Evolutionary conservation across 2,329 filamentous ascomycete genomes (phyloP), one percentile per base, ranked within the genome.

Genomic region (Pyrenophora teres): DNA sequence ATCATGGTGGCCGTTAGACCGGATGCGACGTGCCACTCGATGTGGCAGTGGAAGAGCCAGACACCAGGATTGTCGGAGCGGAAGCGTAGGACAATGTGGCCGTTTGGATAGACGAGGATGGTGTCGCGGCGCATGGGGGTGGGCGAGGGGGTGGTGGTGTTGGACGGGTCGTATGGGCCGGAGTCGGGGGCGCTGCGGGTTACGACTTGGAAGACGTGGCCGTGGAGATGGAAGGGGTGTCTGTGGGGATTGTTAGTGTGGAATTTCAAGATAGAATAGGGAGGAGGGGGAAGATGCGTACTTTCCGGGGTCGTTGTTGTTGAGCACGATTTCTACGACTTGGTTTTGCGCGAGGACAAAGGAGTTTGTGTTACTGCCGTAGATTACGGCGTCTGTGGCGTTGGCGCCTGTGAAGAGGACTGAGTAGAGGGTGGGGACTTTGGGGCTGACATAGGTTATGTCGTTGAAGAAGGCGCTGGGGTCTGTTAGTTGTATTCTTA

Each of bases 371-470:
- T 84, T 81, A 10, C 78, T 72, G 18, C 83, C 83, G 52, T 82
- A 79, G 19, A 77, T 72, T 12, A 59, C 54, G 12, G 72, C 67
- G 49, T 79, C 74, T 3, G 73, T 74, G 2, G 73, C 72, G 52
- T 80, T 81, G 6, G 76, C 72, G n/a, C 78, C 76, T 31, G 83
- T 82, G 3, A 83, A 85, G 3, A 95, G 78, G 1, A 82, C 89
- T 0, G 88, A 90, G 78, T 92, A 95, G 0, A 96, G 79, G 0
- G 87, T 86, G 0, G 91, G 92, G 0, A 95, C 90, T 69, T 90
- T 89, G 41, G 89, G 90, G 0, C 75, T 49, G 3, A 83, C 81
- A 70, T 92, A 96, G 25, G 88, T 90, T 57, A 90, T 83, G 71
- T 89, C 86, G 77, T 93, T 92, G 73, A 80, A 79, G 65, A 78